Conservation (phyloP, 1,284 basidiomycete genomes). For the Cryptococcus deneoformans region DNA sequence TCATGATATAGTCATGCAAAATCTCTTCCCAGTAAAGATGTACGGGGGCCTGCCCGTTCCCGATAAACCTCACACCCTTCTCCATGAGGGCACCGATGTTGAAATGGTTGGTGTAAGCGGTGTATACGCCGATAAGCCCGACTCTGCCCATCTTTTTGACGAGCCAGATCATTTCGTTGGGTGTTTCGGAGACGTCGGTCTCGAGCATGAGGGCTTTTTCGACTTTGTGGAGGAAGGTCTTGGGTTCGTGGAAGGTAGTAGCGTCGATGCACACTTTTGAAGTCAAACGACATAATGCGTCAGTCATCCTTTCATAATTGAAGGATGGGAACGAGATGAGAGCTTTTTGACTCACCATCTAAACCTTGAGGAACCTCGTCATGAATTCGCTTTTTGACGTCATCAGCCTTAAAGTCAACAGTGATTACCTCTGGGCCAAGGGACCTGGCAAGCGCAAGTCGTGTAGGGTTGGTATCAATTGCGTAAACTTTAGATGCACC, state of each 20-base stretch:
- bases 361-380: constrained; percentile 63
- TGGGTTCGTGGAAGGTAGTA: constrained; percentile 69
- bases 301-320: background rate
- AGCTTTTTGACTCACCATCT: constrained; percentile 52
- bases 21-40: constrained; percentile 73
- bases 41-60: constrained; percentile 66
- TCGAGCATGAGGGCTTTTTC: constrained; percentile 70
- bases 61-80: constrained; percentile 64
- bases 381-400: constrained; percentile 61
- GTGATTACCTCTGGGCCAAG: constrained; percentile 57
- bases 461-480: constrained; percentile 63
- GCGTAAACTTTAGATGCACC: constrained; percentile 69
- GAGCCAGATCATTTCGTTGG: constrained; percentile 56
- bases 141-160: constrained; percentile 63
- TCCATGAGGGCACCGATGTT: constrained; percentile 70
- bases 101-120: constrained; percentile 62
- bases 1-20: constrained; percentile 57
- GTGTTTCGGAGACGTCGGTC: constrained; percentile 69
- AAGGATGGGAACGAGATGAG: background rate
- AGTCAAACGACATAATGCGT: background rate
- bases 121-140: constrained; percentile 63
- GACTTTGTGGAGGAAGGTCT: constrained; percentile 60
- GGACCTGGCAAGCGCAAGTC: constrained; percentile 62
- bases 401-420: constrained; percentile 62
- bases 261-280: constrained; percentile 42